phyloP scores from a whole-genome alignment of 75 land plant species.

The Gnetum montanum region DNA sequence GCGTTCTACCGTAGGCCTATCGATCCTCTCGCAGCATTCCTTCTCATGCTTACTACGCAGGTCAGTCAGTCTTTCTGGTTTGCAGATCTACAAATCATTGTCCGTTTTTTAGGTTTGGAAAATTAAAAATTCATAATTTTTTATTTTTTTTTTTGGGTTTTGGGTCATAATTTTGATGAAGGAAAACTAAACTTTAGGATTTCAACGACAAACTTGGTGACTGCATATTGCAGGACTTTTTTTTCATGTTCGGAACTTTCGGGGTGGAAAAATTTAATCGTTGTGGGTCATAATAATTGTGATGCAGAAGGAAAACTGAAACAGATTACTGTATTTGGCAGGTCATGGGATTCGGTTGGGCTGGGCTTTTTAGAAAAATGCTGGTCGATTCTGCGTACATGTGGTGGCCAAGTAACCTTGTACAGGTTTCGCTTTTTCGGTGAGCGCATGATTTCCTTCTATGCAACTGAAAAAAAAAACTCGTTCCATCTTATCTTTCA shows the following conservation, averaged over 20 bases:
- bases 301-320: too few relatives aligned
- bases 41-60: slow-evolving; percentile 32
- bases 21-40: slow-evolving; percentile 20
- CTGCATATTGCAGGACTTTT: too few relatives aligned
- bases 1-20: slow-evolving; percentile 27
- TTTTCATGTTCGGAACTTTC: too few relatives aligned
- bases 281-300: too few relatives aligned
- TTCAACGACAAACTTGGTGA: too few relatives aligned
- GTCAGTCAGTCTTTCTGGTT: slow-evolving; percentile 13
- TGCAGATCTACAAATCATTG: background rate
- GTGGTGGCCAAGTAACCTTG: slow-evolving; percentile 35
- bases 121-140: background rate
- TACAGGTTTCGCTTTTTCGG: slow-evolving; percentile 31
- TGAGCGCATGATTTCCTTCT: background rate
- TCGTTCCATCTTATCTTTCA: too few relatives aligned
- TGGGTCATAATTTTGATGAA: too few relatives aligned
- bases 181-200: too few relatives aligned
- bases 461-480: too few relatives aligned
- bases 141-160: background rate
- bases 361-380: slow-evolving; percentile 16
- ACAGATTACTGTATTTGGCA: slow-evolving; percentile 7
- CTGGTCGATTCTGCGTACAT: slow-evolving; percentile 30
- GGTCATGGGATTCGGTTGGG: slow-evolving; percentile 27
- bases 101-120: background rate
- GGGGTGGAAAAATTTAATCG: too few relatives aligned